These are phyloP conservation scores for Larix kaempferi DNA, from an alignment of 75 land plant species.

Conservation along the genomic window DNA sequence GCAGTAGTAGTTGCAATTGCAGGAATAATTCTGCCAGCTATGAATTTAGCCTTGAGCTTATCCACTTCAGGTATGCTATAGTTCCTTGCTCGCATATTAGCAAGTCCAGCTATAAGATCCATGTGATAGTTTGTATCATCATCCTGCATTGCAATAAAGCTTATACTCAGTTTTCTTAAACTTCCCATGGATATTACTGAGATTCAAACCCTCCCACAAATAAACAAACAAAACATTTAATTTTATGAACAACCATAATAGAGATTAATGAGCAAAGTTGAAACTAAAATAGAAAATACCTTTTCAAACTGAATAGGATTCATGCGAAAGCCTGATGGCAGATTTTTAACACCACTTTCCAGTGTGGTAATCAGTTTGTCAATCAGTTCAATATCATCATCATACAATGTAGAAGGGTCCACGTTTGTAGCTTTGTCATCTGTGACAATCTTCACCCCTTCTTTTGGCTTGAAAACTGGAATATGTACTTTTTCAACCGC, in stretches of 20 bases:
- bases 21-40: slow-evolving; percentile 90
- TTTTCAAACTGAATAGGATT: slow-evolving; percentile 86
- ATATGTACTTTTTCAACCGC: slow-evolving; percentile 61
- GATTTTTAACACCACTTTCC: slow-evolving; percentile 39
- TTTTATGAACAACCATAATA: background rate
- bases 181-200: too few species aligned
- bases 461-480: slow-evolving; percentile 72
- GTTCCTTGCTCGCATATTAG: slow-evolving; percentile 94
- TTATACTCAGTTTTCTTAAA: too few species aligned
- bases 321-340: slow-evolving; percentile 59
- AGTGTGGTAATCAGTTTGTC: slow-evolving; percentile 50
- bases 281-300: too few species aligned
- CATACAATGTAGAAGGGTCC: slow-evolving; percentile 30
- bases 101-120: slow-evolving; percentile 83
- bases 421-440: slow-evolving; percentile 83
- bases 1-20: slow-evolving; percentile 96
- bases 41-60: slow-evolving; percentile 90
- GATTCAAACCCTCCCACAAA: too few species aligned
- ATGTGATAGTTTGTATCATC: slow-evolving; percentile 89
- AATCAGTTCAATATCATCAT: slow-evolving; percentile 72
- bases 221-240: too few species aligned
- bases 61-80: slow-evolving; percentile 94
- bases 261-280: background rate
- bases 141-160: slow-evolving; percentile 38
- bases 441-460: slow-evolving; percentile 79